Evolutionary conservation across 2,329 filamentous ascomycete genomes (phyloP), one percentile per base, ranked within the genome.

Genomic region (Diaporthe destruens): DNA sequence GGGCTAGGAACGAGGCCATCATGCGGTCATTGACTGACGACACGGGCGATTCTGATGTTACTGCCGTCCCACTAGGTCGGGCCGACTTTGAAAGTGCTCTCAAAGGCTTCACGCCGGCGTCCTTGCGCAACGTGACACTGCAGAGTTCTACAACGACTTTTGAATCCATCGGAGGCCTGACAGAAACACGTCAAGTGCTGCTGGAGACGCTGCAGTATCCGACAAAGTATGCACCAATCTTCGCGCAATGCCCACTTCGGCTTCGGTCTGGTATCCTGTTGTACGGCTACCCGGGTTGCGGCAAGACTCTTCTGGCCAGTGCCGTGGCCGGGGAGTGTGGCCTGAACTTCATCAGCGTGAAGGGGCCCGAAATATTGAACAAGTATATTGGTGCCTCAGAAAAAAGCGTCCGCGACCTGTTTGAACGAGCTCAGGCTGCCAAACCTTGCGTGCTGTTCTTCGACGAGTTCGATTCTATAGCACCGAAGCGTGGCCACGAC

Each of bases 351-450:
- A 99, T 99, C 82, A 95, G 92, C 53, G 96, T 99, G 79, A 99
- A 99, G 84, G 96, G 96, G 0, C 96, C 96, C 0, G 97, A 99
- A 82, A 98, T 99, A 73, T 85, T 99, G 70, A 99, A 99, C 87
- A 99, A 99, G 84, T 99, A 99, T 81, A 99, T 99, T 73, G 96
- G 96, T 79, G 96, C 96, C 0, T 97, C 94, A 36, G 96, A 99
- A 79, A 99, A 99, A 86, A 95, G 92, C 74, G 95, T 99, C 8
- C 91, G 97, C 54, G 96, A 99, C 81, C 87, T 99, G 1, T 99
- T 99, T 79, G 96, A 98, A 80, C 90, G 96, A 54, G 96, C 96
- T 0, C 91, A 92, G 79, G 96, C 96, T 3, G 96, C 96, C 6
- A 91, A 93, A 73, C 97, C 97, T 0, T 98, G 96, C 77, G 94